Conservation (phyloP, 2,329 filamentous ascomycete genomes). For the Trichoderma koningii region DNA sequence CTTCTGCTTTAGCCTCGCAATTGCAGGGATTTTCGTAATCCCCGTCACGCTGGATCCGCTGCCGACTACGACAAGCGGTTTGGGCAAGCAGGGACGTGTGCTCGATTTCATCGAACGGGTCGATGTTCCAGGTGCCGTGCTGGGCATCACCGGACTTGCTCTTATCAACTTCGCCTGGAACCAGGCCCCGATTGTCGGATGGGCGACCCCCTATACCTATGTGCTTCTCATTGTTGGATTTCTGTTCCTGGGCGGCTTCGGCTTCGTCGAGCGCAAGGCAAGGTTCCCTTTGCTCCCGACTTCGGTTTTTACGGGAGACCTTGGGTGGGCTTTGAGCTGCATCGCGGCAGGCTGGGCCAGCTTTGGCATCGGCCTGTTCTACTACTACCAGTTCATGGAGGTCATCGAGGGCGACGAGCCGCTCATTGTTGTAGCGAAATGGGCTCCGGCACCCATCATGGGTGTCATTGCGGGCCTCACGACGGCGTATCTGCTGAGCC, state of each 20-base stretch:
- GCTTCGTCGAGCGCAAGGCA: constrained; percentile 49
- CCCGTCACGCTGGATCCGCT: constrained; percentile 30
- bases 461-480: constrained; percentile 47
- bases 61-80: not conserved
- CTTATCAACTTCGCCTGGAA: constrained; percentile 66
- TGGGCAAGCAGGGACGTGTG: constrained; percentile 2
- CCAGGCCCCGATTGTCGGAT: constrained; percentile 59
- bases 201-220: constrained; percentile 56
- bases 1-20: constrained; percentile 35
- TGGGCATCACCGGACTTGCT: constrained; percentile 54
- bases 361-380: constrained; percentile 53
- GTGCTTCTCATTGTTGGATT: constrained; percentile 56
- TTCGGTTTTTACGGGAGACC: constrained; percentile 13
- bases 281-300: constrained; percentile 15
- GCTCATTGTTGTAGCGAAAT: constrained; percentile 46
- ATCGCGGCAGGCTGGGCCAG: constrained; percentile 52
- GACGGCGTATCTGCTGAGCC: constrained; percentile 39
- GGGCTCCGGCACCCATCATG: constrained; percentile 39
- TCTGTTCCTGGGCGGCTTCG: constrained; percentile 54
- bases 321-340: constrained; percentile 52
- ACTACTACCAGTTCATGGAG: constrained; percentile 50
- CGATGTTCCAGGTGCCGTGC: constrained; percentile 40
- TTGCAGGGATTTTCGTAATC: constrained; percentile 37
- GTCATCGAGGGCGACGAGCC: constrained; percentile 43
- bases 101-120: constrained; percentile 32